phyloP scores from a whole-genome alignment of 2,329 filamentous ascomycete genomes.

The Amylocarpus encephaloides region DNA sequence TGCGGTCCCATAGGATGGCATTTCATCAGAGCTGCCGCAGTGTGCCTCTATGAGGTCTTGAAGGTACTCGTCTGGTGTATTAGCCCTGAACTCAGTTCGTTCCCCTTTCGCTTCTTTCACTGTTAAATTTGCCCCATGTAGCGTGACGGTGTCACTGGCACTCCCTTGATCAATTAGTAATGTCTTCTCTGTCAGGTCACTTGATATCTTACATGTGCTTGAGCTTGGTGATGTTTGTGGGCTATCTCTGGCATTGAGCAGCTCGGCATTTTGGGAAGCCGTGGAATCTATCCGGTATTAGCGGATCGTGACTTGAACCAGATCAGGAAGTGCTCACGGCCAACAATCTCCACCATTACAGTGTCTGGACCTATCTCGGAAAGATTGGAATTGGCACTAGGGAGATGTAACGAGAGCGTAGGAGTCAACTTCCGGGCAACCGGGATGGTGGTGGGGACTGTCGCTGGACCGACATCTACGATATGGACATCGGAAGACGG shows the following conservation, averaged over 20 bases:
- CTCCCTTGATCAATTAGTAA: not conserved
- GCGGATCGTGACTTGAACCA: not conserved
- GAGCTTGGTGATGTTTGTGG: not conserved
- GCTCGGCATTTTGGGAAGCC: not conserved
- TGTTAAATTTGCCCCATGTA: not conserved
- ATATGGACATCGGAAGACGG: not conserved
- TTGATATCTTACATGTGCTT: not conserved
- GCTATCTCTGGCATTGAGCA: not conserved
- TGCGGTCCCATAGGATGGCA: not conserved
- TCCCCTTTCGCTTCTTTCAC: not conserved
- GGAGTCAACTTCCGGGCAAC: not conserved
- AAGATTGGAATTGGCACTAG: slow-evolving; percentile 3
- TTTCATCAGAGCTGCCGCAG: not conserved
- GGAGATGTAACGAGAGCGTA: slow-evolving; percentile 4
- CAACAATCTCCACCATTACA: slow-evolving; percentile 5
- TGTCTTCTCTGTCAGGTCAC: not conserved
- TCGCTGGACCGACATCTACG: not conserved
- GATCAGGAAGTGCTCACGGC: not conserved
- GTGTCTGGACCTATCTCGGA: slow-evolving; percentile 6
- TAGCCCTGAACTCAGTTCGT: not conserved
- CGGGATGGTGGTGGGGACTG: not conserved
- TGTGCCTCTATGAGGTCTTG: slow-evolving; percentile 2
- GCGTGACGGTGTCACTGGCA: not conserved
- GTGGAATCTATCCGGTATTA: not conserved
- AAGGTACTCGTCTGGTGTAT: slow-evolving; percentile 1